These are phyloP conservation scores for Coemansia sp. DNA, from an alignment of 192 early-diverging fungal species.

Conservation along the genomic window DNA sequence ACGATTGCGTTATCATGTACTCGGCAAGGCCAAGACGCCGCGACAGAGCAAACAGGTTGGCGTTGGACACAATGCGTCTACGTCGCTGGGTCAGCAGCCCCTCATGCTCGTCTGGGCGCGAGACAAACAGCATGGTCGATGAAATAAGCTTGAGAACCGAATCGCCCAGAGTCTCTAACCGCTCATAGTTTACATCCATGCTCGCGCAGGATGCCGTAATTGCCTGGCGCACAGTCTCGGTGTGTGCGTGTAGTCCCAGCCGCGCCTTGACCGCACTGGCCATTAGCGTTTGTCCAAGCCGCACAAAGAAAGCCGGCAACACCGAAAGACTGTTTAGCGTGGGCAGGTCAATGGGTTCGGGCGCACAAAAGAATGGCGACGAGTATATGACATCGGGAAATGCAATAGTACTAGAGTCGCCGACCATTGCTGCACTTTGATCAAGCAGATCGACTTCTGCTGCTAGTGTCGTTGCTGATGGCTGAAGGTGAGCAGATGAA, in stretches of 20 bases:
- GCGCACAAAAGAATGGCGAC: slow-evolving; percentile 42
- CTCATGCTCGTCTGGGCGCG: slow-evolving; percentile 70
- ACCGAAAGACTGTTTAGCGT: slow-evolving; percentile 42
- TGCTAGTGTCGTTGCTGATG: background rate
- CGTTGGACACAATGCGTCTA: slow-evolving; percentile 71
- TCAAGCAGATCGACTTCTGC: background rate
- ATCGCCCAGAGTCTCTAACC: slow-evolving; percentile 85
- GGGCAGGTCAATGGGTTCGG: slow-evolving; percentile 14
- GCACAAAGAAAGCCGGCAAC: slow-evolving; percentile 60
- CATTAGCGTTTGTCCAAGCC: slow-evolving; percentile 58
- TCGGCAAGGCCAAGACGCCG: slow-evolving; percentile 52
- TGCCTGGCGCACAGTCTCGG: slow-evolving; percentile 58
- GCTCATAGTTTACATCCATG: slow-evolving; percentile 74
- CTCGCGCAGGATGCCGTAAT: slow-evolving; percentile 69
- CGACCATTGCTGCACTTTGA: background rate
- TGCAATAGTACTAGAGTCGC: background rate
- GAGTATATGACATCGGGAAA: slow-evolving; percentile 35
- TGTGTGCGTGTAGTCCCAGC: slow-evolving; percentile 37
- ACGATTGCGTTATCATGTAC: slow-evolving; percentile 46
- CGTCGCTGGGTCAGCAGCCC: slow-evolving; percentile 73
- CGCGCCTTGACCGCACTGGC: slow-evolving; percentile 40
- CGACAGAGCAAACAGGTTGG: slow-evolving; percentile 60
- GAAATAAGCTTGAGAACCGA: slow-evolving; percentile 78
- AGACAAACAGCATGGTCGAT: slow-evolving; percentile 70
- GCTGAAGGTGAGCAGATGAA: background rate